A percentile compares a stretch with the other conserved stretches of the same genome.
phyloP scores from a whole-genome alignment of 78 protist genomes.

The Guillardia theta region DNA sequence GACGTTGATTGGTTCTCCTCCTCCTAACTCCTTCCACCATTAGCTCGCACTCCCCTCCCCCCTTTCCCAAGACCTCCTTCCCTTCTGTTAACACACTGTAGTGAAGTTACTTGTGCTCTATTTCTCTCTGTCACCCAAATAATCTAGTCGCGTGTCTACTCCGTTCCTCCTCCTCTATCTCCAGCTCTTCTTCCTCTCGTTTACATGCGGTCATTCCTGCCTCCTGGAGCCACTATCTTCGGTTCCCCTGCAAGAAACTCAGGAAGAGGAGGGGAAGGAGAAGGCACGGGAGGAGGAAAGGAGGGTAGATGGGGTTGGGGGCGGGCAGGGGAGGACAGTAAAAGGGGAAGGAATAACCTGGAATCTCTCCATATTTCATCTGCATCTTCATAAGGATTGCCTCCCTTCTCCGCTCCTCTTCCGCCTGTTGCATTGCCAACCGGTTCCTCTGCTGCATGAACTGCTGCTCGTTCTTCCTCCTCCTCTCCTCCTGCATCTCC shows the following conservation, averaged over 20 bases:
- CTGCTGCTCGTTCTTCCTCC: conserved; percentile 7
- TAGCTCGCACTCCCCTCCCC: not conserved
- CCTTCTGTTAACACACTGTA: not conserved
- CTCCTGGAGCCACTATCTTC: not conserved
- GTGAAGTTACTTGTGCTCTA: not conserved
- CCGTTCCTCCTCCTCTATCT: not conserved
- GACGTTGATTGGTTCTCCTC: too few species aligned
- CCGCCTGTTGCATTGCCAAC: conserved; percentile 19
- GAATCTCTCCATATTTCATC: conserved; percentile 38
- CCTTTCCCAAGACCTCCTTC: not conserved
- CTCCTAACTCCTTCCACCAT: not conserved
- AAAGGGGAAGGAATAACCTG: too few species aligned
- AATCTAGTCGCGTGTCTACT: not conserved
- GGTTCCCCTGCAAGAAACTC: not conserved
- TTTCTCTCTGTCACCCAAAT: not conserved
- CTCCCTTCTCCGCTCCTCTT: not conserved
- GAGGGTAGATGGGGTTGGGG: too few species aligned
- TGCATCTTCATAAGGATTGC: conserved; percentile 27
- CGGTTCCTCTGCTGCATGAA: conserved; percentile 24
- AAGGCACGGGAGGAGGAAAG: not conserved
- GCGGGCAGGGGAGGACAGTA: too few species aligned
- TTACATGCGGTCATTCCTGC: not conserved
- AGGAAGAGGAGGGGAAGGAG: not conserved
- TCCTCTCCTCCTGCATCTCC: not conserved
- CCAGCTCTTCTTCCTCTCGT: not conserved